Base-by-base conservation (phyloP, 805 yeast species). In the Sugiyamaella boreocaroliniensis region DNA sequence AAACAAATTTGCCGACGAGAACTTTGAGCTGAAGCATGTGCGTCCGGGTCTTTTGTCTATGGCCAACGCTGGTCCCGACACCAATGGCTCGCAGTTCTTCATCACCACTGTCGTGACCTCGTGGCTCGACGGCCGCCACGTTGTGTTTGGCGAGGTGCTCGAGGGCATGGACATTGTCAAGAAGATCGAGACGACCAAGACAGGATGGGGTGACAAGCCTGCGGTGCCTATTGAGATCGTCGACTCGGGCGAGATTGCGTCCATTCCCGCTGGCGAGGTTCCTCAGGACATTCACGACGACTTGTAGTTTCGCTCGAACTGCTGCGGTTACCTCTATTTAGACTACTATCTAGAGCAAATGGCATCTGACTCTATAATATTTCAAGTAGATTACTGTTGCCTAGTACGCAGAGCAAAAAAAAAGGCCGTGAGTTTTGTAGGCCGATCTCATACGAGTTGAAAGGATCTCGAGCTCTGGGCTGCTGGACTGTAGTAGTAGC, bases 111-210 rank as follows among this genome's bases (percentile, higher is more conserved):
- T 86, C 19, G 78, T 80, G 37, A 88, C 97, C 52, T 74, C 84
- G 48, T 93, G 99, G 98, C 80, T 93, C 66, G 89, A 93, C 66
- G 93, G 95, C 59, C 82, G 76, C 62, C 99, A 93, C 71, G 99
- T 93, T 66, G 99, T 93, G 43, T 93, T 93, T 65, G 99, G 99
- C 60, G 88, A 89, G 73, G 97, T 93, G 52, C 54, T 89, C 42
- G 75, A 71, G 47, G 98, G 98, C 47, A 76, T 82, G 75, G 96
- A 92, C 59, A 80, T 89, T 48, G 87, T 92, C 52, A 71, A 76
- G 59, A 76, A 79, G 69, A 81, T 93, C 65, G 96, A 89, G 72
- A 69, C 69, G 47, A 81, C 86, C 56, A 80, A 82, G 71, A 89
- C 95, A 20, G 71, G 74, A 55, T 72, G 76, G 61, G 81, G 86